Percentiles rank a stretch among this genome's conserved stretches.
Conservation (phyloP, 495 filamentous ascomycete genomes). For the Aspergillus funiculosus region DNA sequence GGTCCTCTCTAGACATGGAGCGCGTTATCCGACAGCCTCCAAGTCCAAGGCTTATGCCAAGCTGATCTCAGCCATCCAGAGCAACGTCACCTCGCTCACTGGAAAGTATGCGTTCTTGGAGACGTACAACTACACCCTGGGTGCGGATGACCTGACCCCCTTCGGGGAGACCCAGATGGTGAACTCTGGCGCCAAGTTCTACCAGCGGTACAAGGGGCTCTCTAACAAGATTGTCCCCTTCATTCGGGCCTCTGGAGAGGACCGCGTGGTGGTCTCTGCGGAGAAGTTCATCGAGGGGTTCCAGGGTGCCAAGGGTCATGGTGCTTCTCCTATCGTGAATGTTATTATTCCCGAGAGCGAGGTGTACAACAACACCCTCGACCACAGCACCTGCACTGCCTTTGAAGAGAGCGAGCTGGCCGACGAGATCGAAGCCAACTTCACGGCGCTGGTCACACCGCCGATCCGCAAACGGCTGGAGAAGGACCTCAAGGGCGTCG, state of each 20-base stretch:
- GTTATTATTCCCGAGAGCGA: constrained; percentile 58
- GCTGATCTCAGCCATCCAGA: constrained; percentile 57
- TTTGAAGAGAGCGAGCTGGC: constrained; percentile 51
- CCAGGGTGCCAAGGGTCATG: constrained; percentile 45
- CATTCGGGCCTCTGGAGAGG: constrained; percentile 61
- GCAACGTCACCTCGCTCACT: constrained; percentile 47
- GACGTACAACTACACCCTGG: constrained; percentile 65
- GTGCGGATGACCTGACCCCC: constrained; percentile 64
- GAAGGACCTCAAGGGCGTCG: constrained; percentile 52
- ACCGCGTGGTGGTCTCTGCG: constrained; percentile 69
- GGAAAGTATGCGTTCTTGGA: constrained; percentile 59
- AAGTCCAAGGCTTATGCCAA: constrained; percentile 54
- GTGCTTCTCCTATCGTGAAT: constrained; percentile 47
- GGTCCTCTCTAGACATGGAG: constrained; percentile 77
- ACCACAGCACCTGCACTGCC: constrained; percentile 59
- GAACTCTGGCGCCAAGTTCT: constrained; percentile 68
- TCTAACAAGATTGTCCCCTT: constrained; percentile 55
- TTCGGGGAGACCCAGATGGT: constrained; percentile 71
- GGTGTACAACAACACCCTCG: constrained; percentile 70
- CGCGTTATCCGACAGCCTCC: constrained; percentile 62
- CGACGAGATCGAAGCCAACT: constrained; percentile 45
- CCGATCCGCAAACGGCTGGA: constrained; percentile 60
- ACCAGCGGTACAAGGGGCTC: constrained; percentile 59
- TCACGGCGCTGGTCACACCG: constrained; percentile 52
- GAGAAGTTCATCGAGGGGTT: constrained; percentile 68